phyloP scores from a whole-genome alignment of 352 stramenopile genomes.

The Phytophthora fragariaefolia region DNA sequence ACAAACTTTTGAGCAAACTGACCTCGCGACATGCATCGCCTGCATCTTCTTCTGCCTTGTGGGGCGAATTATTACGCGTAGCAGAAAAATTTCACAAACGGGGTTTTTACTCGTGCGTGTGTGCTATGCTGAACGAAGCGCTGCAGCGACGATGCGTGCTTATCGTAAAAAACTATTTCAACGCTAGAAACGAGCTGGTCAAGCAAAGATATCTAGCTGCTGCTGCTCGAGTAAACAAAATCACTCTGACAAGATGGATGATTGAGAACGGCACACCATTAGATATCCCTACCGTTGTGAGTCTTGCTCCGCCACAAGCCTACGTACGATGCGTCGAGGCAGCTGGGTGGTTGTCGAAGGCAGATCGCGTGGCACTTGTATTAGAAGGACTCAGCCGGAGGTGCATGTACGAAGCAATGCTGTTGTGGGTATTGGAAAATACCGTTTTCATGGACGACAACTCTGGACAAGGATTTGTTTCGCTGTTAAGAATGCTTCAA shows the following conservation, averaged over 20 bases:
- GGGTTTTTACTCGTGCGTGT: neutral
- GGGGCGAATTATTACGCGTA: neutral
- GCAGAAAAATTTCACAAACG: neutral
- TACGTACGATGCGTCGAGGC: neutral
- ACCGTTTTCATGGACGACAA: no score
- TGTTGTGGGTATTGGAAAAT: no score
- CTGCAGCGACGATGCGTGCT: neutral
- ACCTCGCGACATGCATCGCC: neutral
- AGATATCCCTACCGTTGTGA: neutral
- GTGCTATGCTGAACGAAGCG: neutral
- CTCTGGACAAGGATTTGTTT: no score
- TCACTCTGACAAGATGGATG: neutral
- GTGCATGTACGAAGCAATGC: no score
- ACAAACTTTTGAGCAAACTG: neutral
- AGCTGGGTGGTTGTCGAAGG: no score
- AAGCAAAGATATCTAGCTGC: neutral
- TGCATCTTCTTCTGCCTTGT: neutral
- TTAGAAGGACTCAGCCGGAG: no score
- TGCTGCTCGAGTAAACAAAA: neutral
- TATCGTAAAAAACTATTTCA: neutral
- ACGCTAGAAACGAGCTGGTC: neutral
- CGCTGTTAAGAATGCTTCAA: no score
- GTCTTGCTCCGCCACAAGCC: neutral
- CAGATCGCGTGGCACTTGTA: no score
- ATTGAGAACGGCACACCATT: neutral